phyloP scores from a whole-genome alignment of 345 rosid genomes.

The Limnanthes douglasii region DNA sequence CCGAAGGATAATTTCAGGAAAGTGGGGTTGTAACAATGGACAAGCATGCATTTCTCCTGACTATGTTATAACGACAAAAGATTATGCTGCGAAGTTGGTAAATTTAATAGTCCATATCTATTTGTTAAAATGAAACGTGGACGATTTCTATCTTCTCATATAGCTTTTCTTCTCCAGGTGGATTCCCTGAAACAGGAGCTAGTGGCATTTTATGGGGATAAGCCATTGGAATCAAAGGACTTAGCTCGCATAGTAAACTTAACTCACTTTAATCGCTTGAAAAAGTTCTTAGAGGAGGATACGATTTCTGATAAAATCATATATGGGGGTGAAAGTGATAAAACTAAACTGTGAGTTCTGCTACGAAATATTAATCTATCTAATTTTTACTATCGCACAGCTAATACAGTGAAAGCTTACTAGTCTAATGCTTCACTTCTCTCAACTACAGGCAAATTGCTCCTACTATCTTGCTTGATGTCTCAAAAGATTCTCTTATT shows the following conservation, averaged over 20 bases:
- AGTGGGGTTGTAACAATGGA: conserved; percentile 90
- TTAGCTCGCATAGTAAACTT: conserved; percentile 70
- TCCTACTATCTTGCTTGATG: conserved; percentile 86
- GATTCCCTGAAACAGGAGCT: conserved; percentile 43
- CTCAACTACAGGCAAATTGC: conserved; percentile 41
- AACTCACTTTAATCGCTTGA: conserved; percentile 62
- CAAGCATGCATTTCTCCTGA: conserved; percentile 92
- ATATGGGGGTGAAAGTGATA: conserved; percentile 66
- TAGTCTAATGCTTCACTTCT: neutral
- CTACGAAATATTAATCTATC: too few relatives aligned
- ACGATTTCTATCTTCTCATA: conserved; percentile 7
- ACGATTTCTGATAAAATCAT: conserved; percentile 71
- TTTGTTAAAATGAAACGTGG: too few relatives aligned
- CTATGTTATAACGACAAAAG: conserved; percentile 65
- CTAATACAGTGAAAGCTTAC: neutral
- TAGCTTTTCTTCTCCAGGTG: conserved; percentile 29
- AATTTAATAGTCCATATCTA: conserved; percentile 9
- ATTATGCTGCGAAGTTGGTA: conserved; percentile 63
- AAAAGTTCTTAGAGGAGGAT: conserved; percentile 70
- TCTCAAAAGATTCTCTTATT: conserved; percentile 53
- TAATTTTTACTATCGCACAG: neutral
- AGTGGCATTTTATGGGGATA: conserved; percentile 59
- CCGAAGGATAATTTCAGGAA: conserved; percentile 70
- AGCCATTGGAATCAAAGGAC: conserved; percentile 68
- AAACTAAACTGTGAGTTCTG: conserved; percentile 50